Evolutionary conservation across 306 rosid species (phyloP), one percentile per base, ranked within the genome.

Genomic region (Prunus campanulata): DNA sequence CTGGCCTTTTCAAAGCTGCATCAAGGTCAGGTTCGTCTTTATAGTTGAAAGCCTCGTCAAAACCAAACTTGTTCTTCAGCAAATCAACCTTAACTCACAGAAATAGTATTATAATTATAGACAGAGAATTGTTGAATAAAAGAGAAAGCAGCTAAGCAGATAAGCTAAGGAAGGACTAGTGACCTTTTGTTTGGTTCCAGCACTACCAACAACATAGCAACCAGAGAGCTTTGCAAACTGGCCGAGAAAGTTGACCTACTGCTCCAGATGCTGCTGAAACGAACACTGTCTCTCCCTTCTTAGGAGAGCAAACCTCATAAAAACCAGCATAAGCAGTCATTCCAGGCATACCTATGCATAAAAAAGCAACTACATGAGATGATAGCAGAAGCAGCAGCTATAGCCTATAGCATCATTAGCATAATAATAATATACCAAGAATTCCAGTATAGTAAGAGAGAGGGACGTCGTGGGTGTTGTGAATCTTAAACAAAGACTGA

Each of bases 131-230:
- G 13, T 14, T 6, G 55, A 20, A 20, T 11, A 50, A 3, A 50
- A 50, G 42, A 35, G 42, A 35, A 35, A 35, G 42, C 8, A 6
- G 39, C 0, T 32, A 35, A 35, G 42, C 42, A 6, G 42, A 5
- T 35, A 35, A 35, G 42, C 8, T 35, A 35, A 35, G 42, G 42
- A 35, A 35, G 42, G 22, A 54, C 2, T 39, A 57, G 6, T 47
- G 32, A 79, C 86, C 83, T 83, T 78, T 44, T 75, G 75, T 30
- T n/a, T 64, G 72, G 72, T 83, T 35, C 86, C 83, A 56, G 83
- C 86, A 79, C 83, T 79, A 19, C 86, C 83, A 79, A 83, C 86
- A 16, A 83, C 83, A 75, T 79, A 66, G 49, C 86, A 83, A 61
- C 86, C 83, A 65, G 66, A 15, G 50, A 79, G 48, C 54, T 83